Evolutionary conservation across 371 early-diverging fungal genomes (phyloP).

Genomic region (Syncephalastrum racemosum): DNA sequence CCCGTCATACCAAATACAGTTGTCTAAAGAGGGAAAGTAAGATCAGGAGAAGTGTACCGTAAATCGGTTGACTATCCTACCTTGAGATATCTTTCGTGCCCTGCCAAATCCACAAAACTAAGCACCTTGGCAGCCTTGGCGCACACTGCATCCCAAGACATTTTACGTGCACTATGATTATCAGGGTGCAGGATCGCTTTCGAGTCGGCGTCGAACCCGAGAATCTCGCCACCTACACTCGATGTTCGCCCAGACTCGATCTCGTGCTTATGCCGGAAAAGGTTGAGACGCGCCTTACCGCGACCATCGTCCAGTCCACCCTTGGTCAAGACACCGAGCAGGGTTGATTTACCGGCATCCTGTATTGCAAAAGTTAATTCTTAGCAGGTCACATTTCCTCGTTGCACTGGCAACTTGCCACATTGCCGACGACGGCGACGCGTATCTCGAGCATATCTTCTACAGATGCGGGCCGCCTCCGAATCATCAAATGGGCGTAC

Average conservation of each 20-base stretch:
- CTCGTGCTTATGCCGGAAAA: constrained; percentile 93
- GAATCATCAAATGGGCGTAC: constrained; percentile 63
- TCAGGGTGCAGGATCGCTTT: constrained; percentile 36
- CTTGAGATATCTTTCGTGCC: constrained; percentile 92
- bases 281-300: constrained; percentile 85
- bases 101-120: constrained; percentile 88
- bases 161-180: constrained; percentile 34
- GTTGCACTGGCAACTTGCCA: constrained; percentile 47
- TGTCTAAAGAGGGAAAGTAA: constrained; percentile 46
- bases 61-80: constrained; percentile 15
- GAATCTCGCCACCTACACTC: constrained; percentile 87
- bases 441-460: constrained; percentile 84
- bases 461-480: constrained; percentile 66
- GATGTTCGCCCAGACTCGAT: constrained; percentile 90
- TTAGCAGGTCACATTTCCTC: not conserved
- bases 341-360: constrained; percentile 76
- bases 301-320: constrained; percentile 91
- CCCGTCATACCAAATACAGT: constrained; percentile 94
- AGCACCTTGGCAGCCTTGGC: constrained; percentile 75
- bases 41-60: not conserved
- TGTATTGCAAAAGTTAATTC: constrained; percentile 11
- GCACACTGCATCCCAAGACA: constrained; percentile 86
- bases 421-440: constrained; percentile 91
- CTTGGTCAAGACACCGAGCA: constrained; percentile 89
- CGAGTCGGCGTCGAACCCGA: constrained; percentile 82